Base-by-base conservation (phyloP, 495 filamentous ascomycete genomes). In the Chaetomidium leptoderma region DNA sequence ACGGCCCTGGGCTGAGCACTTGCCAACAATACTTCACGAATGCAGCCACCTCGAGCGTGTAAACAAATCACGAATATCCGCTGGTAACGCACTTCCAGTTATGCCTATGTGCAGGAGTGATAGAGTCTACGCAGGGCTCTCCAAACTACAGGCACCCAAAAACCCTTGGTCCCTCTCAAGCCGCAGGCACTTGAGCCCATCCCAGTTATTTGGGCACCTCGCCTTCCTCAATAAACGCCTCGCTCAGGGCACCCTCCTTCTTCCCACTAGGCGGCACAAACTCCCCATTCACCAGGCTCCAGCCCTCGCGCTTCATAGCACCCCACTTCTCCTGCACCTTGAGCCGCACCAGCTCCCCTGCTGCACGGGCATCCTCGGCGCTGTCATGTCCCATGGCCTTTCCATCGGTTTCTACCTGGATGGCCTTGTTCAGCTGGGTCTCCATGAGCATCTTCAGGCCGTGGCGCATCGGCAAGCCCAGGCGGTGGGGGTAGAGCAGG, bases 341-440 rank as follows among this genome's bases (percentile, higher is more conserved):
- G 32, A 80, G 77, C 53, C 88, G 70, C 0, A 95, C 90, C 57
- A 97, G 68, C 53, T 96, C 90, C 0, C 92, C 95, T 0, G 95
- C 90, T 0, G 90, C 88, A 46, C 86, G 74, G 0, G 95, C 89
- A 68, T 99, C 93, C 67, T 97, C 91, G 43, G 83, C 86, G 19
- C 85, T 90, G 68, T 97, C 92, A 62, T 98, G 93, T 0, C 91
- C 91, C 16, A 71, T 70, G 13, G 21, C 40, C 0, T 44, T 50
- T 16, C 51, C 63, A 2, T 71, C 65, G 4, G 64, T 72, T 21
- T 76, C 90, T 0, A 80, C 82, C 72, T 98, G 93, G 57, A 97
- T 96, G 26, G 85, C 78, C 26, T 83, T 76, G 29, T 84, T 81
- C 3, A 98, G 80, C 60, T 84, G 74, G 39, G 70, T 76, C 29